A percentile compares a stretch with the other conserved stretches of the same genome.
Conservation (phyloP, 495 filamentous ascomycete species). For the Glutinoglossum americanum region DNA sequence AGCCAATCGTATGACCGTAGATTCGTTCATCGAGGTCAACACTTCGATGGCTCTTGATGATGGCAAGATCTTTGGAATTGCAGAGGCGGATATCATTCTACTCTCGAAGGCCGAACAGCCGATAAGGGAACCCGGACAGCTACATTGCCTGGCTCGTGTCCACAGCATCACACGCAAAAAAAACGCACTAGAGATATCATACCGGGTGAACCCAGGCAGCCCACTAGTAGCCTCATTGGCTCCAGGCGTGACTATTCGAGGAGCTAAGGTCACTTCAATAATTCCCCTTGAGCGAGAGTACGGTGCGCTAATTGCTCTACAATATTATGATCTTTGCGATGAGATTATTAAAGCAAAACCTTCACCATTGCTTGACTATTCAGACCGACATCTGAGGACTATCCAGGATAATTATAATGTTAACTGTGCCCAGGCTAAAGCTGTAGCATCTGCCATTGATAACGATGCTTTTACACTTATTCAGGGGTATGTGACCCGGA, state of each 20-base stretch:
- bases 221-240: slow-evolving; percentile 27
- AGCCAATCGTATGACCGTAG: slow-evolving; percentile 66
- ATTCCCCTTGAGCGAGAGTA: slow-evolving; percentile 89
- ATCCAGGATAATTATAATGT: slow-evolving; percentile 56
- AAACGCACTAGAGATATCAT: slow-evolving; percentile 59
- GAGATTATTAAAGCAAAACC: slow-evolving; percentile 78
- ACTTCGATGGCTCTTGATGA: slow-evolving; percentile 47
- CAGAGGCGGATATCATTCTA: slow-evolving; percentile 76
- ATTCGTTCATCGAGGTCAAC: slow-evolving; percentile 80
- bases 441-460: slow-evolving; percentile 72
- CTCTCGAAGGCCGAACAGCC: slow-evolving; percentile 53
- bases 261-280: slow-evolving; percentile 67
- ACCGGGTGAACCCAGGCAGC: slow-evolving; percentile 44
- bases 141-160: slow-evolving; percentile 74
- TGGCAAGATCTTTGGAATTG: slow-evolving; percentile 45
- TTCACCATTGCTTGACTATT: slow-evolving; percentile 63
- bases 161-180: slow-evolving; percentile 60
- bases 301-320: slow-evolving; percentile 66
- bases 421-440: slow-evolving; percentile 80
- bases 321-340: slow-evolving; percentile 87
- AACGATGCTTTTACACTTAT: slow-evolving; percentile 93
- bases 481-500: slow-evolving; percentile 64
- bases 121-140: slow-evolving; percentile 32
- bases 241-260: slow-evolving; percentile 42
- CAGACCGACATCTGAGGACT: slow-evolving; percentile 41